Percentiles rank a stretch among this genome's conserved stretches.
Evolutionary conservation across 2,329 filamentous ascomycete species (phyloP).

Genomic region (Xylariaceae sp.): DNA sequence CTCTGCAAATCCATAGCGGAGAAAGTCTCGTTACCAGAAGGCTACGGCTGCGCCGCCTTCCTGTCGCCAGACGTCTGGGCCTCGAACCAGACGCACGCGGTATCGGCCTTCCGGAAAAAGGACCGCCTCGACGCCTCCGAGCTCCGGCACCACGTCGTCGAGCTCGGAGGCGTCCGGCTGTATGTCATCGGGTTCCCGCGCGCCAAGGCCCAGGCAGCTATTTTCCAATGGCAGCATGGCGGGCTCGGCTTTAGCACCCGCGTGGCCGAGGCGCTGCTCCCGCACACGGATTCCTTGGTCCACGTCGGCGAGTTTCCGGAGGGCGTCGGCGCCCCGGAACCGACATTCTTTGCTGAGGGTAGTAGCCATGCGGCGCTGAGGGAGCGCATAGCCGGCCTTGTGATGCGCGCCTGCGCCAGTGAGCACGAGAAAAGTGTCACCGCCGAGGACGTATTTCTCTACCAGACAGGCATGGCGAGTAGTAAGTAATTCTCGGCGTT

Average conservation of each 20-base stretch:
- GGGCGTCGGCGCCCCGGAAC: slow-evolving; percentile 35
- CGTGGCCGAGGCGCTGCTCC: slow-evolving; percentile 52
- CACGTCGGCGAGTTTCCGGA: slow-evolving; percentile 44
- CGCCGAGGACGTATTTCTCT: slow-evolving; percentile 57
- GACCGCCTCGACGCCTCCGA: slow-evolving; percentile 44
- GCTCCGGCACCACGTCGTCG: slow-evolving; percentile 49
- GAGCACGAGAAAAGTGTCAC: slow-evolving; percentile 34
- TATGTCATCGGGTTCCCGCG: slow-evolving; percentile 53
- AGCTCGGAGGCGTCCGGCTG: slow-evolving; percentile 50
- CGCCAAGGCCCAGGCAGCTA: slow-evolving; percentile 45
- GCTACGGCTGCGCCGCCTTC: slow-evolving; percentile 40
- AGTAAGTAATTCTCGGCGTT: too few species aligned
- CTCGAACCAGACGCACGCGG: slow-evolving; percentile 40
- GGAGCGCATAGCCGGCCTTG: slow-evolving; percentile 49
- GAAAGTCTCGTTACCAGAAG: slow-evolving; percentile 38
- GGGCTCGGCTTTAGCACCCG: slow-evolving; percentile 56
- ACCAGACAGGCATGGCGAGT: slow-evolving; percentile 45
- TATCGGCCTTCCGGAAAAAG: slow-evolving; percentile 46
- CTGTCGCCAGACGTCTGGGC: slow-evolving; percentile 39
- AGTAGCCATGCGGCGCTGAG: slow-evolving; percentile 48
- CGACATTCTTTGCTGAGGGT: slow-evolving; percentile 49
- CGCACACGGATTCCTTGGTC: slow-evolving; percentile 43
- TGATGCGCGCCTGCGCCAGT: slow-evolving; percentile 50
- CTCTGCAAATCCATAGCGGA: slow-evolving; percentile 47
- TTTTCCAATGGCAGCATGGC: slow-evolving; percentile 54